Conservation (phyloP, 2,329 filamentous ascomycete species). For the Beauveria scarabaeidicola region DNA sequence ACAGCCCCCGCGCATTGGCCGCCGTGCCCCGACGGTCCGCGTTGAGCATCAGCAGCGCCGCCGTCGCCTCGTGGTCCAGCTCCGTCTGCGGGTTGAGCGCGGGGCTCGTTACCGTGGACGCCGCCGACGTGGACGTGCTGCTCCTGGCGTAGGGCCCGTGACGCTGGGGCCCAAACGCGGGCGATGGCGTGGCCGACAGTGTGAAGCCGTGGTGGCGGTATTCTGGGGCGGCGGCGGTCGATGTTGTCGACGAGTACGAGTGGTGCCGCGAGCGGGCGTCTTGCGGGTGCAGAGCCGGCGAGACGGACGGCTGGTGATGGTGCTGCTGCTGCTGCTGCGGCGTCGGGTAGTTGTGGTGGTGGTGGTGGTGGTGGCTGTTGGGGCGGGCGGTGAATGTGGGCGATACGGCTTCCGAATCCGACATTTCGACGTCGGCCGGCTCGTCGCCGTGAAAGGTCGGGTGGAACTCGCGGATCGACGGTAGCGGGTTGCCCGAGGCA, state of each 20-base stretch:
- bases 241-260: slow-evolving; percentile 45
- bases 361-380: slow-evolving; percentile 23
- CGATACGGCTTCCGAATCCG: slow-evolving; percentile 41
- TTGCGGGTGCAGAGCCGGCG: slow-evolving; percentile 42
- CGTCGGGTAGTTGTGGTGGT: slow-evolving; percentile 22
- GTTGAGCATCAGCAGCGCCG: slow-evolving; percentile 82
- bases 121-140: slow-evolving; percentile 34
- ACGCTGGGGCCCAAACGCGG: slow-evolving; percentile 47
- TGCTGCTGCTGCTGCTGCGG: background rate
- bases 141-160: slow-evolving; percentile 29
- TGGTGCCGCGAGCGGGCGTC: slow-evolving; percentile 37
- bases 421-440: slow-evolving; percentile 53
- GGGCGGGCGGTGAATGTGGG: slow-evolving; percentile 32
- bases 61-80: slow-evolving; percentile 69
- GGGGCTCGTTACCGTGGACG: slow-evolving; percentile 51
- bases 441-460: slow-evolving; percentile 31
- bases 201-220: slow-evolving; percentile 43
- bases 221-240: slow-evolving; percentile 21
- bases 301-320: slow-evolving; percentile 39
- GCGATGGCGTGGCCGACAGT: slow-evolving; percentile 43
- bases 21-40: slow-evolving; percentile 55
- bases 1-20: slow-evolving; percentile 37
- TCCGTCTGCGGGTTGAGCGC: slow-evolving; percentile 47
- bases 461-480: slow-evolving; percentile 31
- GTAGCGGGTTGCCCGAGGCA: slow-evolving; percentile 23